Conservation (phyloP, 2,329 filamentous ascomycete genomes). For the Fusarium luffae region DNA sequence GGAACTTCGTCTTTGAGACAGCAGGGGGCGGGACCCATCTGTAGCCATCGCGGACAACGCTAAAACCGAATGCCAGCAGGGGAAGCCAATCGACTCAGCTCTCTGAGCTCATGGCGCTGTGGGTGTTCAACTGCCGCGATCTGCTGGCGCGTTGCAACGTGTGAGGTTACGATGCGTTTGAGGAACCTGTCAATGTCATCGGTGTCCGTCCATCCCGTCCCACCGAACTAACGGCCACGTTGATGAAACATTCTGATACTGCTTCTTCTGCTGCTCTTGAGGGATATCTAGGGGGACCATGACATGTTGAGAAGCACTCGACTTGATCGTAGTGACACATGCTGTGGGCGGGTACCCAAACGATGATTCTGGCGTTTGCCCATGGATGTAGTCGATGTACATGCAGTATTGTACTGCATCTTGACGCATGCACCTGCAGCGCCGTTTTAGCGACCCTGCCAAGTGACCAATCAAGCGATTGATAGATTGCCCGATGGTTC, state of each 20-base stretch:
- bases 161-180: constrained; percentile 40
- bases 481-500: constrained; percentile 11
- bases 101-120: constrained; percentile 38
- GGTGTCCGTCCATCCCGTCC: constrained; percentile 21
- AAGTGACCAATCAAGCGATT: constrained; percentile 34
- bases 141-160: constrained; percentile 41
- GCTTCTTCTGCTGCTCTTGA: constrained; percentile 1
- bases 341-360: constrained; percentile 25
- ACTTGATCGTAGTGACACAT: constrained; percentile 26
- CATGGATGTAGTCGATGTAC: constrained; percentile 35
- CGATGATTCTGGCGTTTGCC: constrained; percentile 33
- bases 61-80: constrained; percentile 40
- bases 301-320: constrained; percentile 25
- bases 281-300: neutral
- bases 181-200: constrained; percentile 35
- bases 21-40: constrained; percentile 46
- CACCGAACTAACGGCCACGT: constrained; percentile 12
- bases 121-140: constrained; percentile 46
- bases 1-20: constrained; percentile 33
- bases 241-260: constrained; percentile 27
- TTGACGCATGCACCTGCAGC: constrained; percentile 44
- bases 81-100: constrained; percentile 38
- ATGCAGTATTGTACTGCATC: constrained; percentile 26
- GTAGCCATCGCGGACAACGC: constrained; percentile 42
- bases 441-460: constrained; percentile 43